A percentile compares a stretch with the other conserved stretches of the same genome.
Conservation (phyloP, 495 filamentous ascomycete genomes). For the Alectoria sarmentosa region DNA sequence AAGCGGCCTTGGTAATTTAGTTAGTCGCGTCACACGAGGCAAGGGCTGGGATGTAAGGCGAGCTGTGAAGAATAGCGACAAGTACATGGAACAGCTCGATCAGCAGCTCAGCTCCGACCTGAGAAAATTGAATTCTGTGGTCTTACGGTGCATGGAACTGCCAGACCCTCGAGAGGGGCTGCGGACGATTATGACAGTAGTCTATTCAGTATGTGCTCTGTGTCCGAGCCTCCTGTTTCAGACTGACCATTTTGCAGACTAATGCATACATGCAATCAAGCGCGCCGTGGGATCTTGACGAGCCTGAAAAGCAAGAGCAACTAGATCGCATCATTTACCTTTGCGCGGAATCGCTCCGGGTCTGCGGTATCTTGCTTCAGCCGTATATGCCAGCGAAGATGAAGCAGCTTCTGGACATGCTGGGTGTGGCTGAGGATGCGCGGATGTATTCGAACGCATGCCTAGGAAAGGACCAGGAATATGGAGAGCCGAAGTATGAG, state of each 20-base stretch:
- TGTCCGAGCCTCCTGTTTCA: background rate
- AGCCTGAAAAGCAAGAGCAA: conserved; percentile 30
- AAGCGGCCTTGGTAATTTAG: conserved; percentile 69
- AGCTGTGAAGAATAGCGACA: conserved; percentile 19
- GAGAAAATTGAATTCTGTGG: conserved; percentile 32
- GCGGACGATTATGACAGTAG: conserved; percentile 54
- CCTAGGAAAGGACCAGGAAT: conserved; percentile 55
- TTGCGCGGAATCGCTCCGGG: conserved; percentile 68
- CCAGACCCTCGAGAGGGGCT: conserved; percentile 60
- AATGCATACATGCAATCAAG: conserved; percentile 59
- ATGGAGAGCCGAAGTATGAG: conserved; percentile 47
- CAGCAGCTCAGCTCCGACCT: conserved; percentile 26
- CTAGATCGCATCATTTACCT: conserved; percentile 56
- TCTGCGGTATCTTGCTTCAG: conserved; percentile 78
- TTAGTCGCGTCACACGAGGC: conserved; percentile 57
- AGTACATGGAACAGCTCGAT: conserved; percentile 12
- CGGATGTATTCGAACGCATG: conserved; percentile 49
- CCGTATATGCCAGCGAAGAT: conserved; percentile 87
- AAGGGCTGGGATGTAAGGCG: conserved; percentile 56
- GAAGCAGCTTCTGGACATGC: conserved; percentile 61
- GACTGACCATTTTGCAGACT: conserved; percentile 42
- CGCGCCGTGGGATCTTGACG: conserved; percentile 49
- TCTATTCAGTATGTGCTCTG: conserved; percentile 44
- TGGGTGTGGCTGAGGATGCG: conserved; percentile 59
- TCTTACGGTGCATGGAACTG: conserved; percentile 52